phyloP scores from a whole-genome alignment of 129 eudicot species.

The Chrysanthemum makinoi region DNA sequence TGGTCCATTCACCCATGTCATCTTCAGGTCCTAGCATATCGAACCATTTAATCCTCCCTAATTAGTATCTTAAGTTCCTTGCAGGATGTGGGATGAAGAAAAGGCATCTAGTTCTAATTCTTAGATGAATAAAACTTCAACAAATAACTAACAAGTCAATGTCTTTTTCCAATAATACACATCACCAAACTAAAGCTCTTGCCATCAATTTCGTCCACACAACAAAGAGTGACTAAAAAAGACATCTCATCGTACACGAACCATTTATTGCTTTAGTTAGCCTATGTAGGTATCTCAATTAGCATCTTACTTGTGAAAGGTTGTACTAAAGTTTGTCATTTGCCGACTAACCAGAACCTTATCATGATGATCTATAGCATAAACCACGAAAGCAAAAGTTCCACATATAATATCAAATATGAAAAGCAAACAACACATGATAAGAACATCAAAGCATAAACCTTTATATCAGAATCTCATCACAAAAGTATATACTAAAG shows the following conservation, averaged over 20 bases:
- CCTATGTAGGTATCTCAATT: not conserved
- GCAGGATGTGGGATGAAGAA: not conserved
- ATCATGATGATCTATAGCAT: constrained; percentile 20
- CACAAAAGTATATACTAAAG: constrained; percentile 39
- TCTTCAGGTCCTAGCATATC: not conserved
- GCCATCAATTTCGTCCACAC: constrained; percentile 2
- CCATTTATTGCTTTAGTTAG: not conserved
- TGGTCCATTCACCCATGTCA: no score
- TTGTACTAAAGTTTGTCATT: constrained; percentile 13
- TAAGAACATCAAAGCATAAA: constrained; percentile 34
- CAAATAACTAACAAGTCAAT: not conserved
- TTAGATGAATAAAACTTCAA: constrained; percentile 5
- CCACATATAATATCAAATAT: constrained; percentile 22
- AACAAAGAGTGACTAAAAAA: not conserved
- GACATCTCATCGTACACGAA: not conserved
- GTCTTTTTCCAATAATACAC: not conserved
- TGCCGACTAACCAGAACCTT: constrained; percentile 28
- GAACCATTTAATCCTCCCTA: not conserved
- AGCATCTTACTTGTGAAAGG: not conserved
- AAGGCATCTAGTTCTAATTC: not conserved
- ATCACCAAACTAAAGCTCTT: constrained; percentile 3
- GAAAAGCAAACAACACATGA: constrained; percentile 32
- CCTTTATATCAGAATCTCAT: constrained; percentile 33
- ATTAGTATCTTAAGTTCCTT: constrained; percentile 2
- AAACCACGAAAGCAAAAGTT: constrained; percentile 20